Percentiles rank a stretch among this genome's conserved stretches.
phyloP scores from a whole-genome alignment of 1,284 basidiomycete genomes.

The Apiotrichum porosum region DNA sequence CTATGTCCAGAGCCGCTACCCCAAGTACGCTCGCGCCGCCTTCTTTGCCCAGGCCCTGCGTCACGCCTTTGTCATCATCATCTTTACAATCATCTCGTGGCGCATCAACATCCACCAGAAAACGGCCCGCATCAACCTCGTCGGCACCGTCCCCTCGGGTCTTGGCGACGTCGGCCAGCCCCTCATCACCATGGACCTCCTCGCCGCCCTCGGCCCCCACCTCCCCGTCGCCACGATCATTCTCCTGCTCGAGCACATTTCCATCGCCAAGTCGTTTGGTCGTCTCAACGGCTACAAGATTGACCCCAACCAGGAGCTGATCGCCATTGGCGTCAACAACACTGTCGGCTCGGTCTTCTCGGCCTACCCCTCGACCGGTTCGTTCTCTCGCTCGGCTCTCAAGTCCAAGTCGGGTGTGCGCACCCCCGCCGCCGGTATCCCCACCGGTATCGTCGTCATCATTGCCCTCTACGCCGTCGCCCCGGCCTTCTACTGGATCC shows the following conservation, averaged over 20 bases:
- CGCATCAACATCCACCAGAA: constrained; percentile 64
- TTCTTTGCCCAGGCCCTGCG: constrained; percentile 83
- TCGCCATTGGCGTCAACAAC: constrained; percentile 86
- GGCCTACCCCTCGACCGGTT: constrained; percentile 95
- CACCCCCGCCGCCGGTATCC: constrained; percentile 83
- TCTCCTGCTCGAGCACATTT: constrained; percentile 91
- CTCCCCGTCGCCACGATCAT: constrained; percentile 92
- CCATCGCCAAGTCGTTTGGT: constrained; percentile 93
- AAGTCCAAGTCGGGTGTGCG: constrained; percentile 95
- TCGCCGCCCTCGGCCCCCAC: constrained; percentile 67
- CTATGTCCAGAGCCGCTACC: constrained; percentile 61
- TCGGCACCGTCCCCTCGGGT: constrained; percentile 76
- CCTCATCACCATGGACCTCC: constrained; percentile 59
- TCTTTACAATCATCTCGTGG: constrained; percentile 81
- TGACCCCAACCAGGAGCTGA: constrained; percentile 93
- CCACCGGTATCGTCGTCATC: constrained; percentile 82
- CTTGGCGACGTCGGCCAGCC: constrained; percentile 73
- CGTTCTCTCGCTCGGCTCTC: constrained; percentile 93
- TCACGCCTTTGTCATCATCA: constrained; percentile 79
- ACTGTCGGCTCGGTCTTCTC: constrained; percentile 72
- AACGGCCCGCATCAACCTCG: constrained; percentile 69
- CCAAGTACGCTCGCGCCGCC: constrained; percentile 65
- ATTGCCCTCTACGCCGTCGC: constrained; percentile 92
- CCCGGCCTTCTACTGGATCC: constrained; percentile 68
- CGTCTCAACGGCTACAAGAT: constrained; percentile 96